Percentiles rank a stretch among this genome's conserved stretches.
phyloP scores from a whole-genome alignment of 176 grass and related monocot genomes.

The Zea luxurians region DNA sequence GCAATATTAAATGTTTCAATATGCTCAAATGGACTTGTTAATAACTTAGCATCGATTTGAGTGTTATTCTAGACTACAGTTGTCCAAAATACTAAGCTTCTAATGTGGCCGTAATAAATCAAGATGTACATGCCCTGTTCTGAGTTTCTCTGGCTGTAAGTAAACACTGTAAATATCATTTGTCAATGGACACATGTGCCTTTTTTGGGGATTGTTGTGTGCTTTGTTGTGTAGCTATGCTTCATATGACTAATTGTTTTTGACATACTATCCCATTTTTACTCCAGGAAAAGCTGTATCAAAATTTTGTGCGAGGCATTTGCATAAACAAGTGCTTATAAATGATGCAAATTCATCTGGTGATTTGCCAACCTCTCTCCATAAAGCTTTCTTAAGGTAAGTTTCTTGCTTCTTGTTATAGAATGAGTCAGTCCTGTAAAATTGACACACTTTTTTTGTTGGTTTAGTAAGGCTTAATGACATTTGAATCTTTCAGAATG shows the following conservation, averaged over 20 bases:
- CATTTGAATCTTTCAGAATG: constrained; percentile 63
- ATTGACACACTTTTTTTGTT: constrained; percentile 7
- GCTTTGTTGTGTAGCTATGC: constrained; percentile 14
- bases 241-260: neutral
- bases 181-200: neutral
- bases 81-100: constrained; percentile 8
- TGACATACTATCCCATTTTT: neutral
- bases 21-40: neutral
- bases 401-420: neutral
- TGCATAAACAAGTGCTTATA: constrained; percentile 71
- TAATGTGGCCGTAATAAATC: constrained; percentile 10
- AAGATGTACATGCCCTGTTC: constrained; percentile 5
- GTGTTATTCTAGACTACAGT: constrained; percentile 10
- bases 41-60: constrained; percentile 5
- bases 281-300: constrained; percentile 86
- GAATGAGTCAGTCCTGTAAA: constrained; percentile 13
- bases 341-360: constrained; percentile 58
- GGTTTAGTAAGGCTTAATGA: constrained; percentile 9
- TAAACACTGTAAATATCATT: constrained; percentile 1
- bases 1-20: constrained; percentile 4
- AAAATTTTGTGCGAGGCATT: constrained; percentile 88
- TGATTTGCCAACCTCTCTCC: constrained; percentile 57
- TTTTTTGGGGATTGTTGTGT: neutral
- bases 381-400: constrained; percentile 89
- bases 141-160: neutral